Base-by-base conservation (phyloP, 805 yeast genomes). In the Cyberlindnera nakhonratchasimensis region DNA sequence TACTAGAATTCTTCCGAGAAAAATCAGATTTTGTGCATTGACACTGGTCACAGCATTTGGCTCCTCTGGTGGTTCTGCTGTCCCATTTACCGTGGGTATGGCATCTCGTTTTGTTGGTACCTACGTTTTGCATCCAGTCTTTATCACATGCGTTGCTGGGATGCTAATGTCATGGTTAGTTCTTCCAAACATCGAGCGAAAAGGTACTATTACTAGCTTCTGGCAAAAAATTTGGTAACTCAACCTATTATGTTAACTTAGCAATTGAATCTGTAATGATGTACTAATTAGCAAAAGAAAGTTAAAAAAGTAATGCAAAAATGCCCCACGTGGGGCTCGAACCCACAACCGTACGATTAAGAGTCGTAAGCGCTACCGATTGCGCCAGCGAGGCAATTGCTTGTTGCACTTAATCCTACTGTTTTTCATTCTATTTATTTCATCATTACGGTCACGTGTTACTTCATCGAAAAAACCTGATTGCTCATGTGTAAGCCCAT, bases 1-100 rank as follows among this genome's bases (percentile, higher is more conserved):
- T 8, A 66, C 72, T 3, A 61, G 62, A 40, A 63, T 74, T 25
- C 50, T 75, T 18, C 80, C 80, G 2, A 56, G 79, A 41, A 74
- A 70, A 54, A 72, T 74, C 39, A 76, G 72, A 53, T 68, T 71
- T 26, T 66, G 73, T 26, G 65, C 77, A 0, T 53, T 75, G 45
- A 73, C 79, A 1, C 65, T 75, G 30, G 69, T 67, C 61, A 72
- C 79, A 1, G 79, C 80, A 0, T 74, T 75, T 53, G 81, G 81
- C 1, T 67, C 75, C 9, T 66, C 75, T 14, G 81, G 81, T 12
- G 81, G 80, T 11, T 77, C 79, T 5, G 52, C 74, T 4, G 67
- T 74, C 45, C 80, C 80, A 22, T 75, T 75, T 48, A 35, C 75
- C 13, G 74, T 74, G 13, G 81, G 81, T 28, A 54, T 75, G 35